Evolutionary conservation across 768 basidiomycete species (phyloP), one percentile per base, ranked within the genome.

Genomic region (Termitomyces sp.): DNA sequence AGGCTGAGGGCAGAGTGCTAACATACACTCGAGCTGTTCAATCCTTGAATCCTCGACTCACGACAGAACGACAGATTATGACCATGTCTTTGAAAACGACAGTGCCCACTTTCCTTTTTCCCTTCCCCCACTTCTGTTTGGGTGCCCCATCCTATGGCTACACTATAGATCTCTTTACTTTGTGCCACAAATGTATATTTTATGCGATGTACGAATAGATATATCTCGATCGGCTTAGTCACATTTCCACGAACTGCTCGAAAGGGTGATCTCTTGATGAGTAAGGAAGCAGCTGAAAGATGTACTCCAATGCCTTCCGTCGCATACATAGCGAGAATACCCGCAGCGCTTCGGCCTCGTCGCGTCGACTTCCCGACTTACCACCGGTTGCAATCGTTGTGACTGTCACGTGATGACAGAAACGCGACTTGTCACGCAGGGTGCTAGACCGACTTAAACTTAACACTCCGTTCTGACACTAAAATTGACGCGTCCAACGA

Each of bases 401-500:
- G 41, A 46, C 28, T 32, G 45, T 22, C 43, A 42, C 30, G 45
- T 38, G 48, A 45, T 40, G 15, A 14, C 3, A 30, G 14, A 54
- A n/a, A 63, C 60, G 56, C 48, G 53, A 57, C 56, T 55, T 59
- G 66, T 62, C 63, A 53, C 57, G 40, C 8, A 19, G 24, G 30
- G 37, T 41, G 49, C 45, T 37, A 35, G 35, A 56, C 58, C 32
- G 34, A 34, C 28, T 32, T 54, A 42, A 7, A 10, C 10, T 10
- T 40, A 41, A 32, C 40, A 51, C 46, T 22, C 55, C 42, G 24
- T 30, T 45, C 44, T 24, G 21, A 14, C 24, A 43, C 28, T n/a
- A 30, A n/a, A 44, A 43, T 58, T 55, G 45, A 58, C 60, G 54
- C 57, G 54, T 45, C 52, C 45, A 35, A 45, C 53, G 41, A 79